These are phyloP conservation scores for Leccinum variicolor DNA, from an alignment of 768 basidiomycete genomes.

Conservation along the genomic window DNA sequence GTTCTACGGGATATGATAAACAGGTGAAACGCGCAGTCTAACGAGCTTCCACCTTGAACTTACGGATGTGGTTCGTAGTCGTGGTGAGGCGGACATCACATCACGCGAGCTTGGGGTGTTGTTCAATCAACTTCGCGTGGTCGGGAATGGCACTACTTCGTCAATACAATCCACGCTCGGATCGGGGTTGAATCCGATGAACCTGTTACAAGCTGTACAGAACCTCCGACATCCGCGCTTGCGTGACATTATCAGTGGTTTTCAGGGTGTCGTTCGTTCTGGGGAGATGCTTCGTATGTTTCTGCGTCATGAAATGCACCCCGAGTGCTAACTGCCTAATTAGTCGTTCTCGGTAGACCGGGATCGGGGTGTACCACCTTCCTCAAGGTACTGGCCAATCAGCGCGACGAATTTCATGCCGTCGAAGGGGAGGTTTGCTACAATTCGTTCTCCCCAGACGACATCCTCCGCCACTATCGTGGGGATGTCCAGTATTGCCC, in stretches of 20 bases:
- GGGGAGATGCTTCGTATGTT: slow-evolving; percentile 70
- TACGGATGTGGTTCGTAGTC: slow-evolving; percentile 30
- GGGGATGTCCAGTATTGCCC: slow-evolving; percentile 82
- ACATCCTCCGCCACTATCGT: slow-evolving; percentile 62
- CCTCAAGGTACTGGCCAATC: slow-evolving; percentile 78
- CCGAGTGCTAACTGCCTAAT: background rate
- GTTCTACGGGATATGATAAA: slow-evolving; percentile 23
- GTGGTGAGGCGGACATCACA: slow-evolving; percentile 46
- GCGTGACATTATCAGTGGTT: slow-evolving; percentile 50
- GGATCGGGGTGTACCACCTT: slow-evolving; percentile 84
- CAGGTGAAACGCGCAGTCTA: slow-evolving; percentile 8
- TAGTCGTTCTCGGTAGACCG: slow-evolving; percentile 83
- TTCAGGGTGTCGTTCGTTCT: slow-evolving; percentile 54
- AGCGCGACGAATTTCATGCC: slow-evolving; percentile 60
- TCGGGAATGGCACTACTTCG: slow-evolving; percentile 55
- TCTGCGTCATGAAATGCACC: background rate
- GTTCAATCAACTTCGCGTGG: slow-evolving; percentile 57
- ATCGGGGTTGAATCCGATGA: slow-evolving; percentile 55
- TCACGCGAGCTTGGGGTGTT: slow-evolving; percentile 56
- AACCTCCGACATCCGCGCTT: slow-evolving; percentile 56
- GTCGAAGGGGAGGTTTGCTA: slow-evolving; percentile 74
- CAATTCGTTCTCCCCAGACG: slow-evolving; percentile 65
- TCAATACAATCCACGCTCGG: slow-evolving; percentile 58
- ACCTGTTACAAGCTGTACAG: slow-evolving; percentile 42
- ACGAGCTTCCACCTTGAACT: background rate